Base-by-base conservation (phyloP, 2,329 filamentous ascomycete genomes). In the Cercospora canescens region DNA sequence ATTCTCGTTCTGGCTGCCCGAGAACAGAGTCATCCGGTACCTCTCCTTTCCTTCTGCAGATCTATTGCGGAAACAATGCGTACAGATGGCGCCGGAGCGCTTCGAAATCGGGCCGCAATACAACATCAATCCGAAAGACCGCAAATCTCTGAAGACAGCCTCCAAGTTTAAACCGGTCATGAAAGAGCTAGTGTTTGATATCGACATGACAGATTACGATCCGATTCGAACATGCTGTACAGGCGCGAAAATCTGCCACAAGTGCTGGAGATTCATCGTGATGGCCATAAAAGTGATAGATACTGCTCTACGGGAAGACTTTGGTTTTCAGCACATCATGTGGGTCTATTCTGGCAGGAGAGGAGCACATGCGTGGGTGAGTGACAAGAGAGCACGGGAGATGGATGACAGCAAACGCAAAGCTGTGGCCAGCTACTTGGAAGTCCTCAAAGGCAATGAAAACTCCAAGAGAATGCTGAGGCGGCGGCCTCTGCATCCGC, bases 71-170 rank as follows among this genome's bases (percentile, higher is more conserved):
- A 97, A 97, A 79, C 93, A 97, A 73, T 92, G 97, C 62, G 84
- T 99, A 4, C 88, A 89, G 52, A 87, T 94, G 71, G 92, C 96
- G 75, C 95, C 95, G 3, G 91, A 92, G 1, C 93, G 95, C 79
- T 98, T 99, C 82, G 95, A 99, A 83, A 98, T 99, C 74, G 95
- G 95, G 0, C 95, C 95, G n/a, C 91, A 97, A 57, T 99, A 99
- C 81, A 93, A 87, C 60, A 91, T 93, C 55, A 97, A 98, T 77
- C 95, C 95, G 0, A 90, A 93, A 73, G 95, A 99, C 74, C 89
- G 94, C 75, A 99, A 98, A 81, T 90, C 90, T 0, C 80, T 98
- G 35, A 88, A 90, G 61, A 94, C 93, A 78, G 87, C 89, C 37
- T 88, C 88, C 56, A 88, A 92, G 8, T 97, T 99, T 81, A 91